Base-by-base conservation (phyloP, 129 eudicot species). In the Chrysanthemum makinoi region DNA sequence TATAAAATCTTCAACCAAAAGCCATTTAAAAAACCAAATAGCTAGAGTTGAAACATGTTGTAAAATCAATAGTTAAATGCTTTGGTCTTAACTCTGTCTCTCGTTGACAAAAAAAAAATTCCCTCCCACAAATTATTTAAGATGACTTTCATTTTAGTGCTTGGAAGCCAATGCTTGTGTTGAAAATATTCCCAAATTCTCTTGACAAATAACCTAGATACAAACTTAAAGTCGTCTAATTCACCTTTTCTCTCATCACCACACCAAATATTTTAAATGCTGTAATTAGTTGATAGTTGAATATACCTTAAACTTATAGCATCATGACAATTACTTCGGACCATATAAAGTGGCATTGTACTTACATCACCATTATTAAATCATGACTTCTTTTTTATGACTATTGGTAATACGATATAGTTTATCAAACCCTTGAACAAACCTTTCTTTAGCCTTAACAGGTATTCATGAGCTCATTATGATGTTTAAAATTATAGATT, bases 301-400 rank as follows among this genome's bases (percentile, higher is more conserved):
- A 66, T 75, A 75, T 53, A 35, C n/a, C 43, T 43, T 18, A 75
- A 75, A 56, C 73, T 26, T 54, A 55, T 66, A 30, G 44, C 66
- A 75, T 75, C 61, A 56, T 48, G 73, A 75, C 73, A 57, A 66
- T 60, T 57, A 66, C 79, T 26, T 60, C 16, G 43, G 74, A 75
- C 74, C 74, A 67, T 15, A 75, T 75, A 46, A 67, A 59, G 74
- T 75, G 65, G 56, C 26, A 49, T n/a, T 75, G 61, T 57, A 75
- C 79, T 66, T 47, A 66, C 67, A 75, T 64, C 16, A 55, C 1
- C 61, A 55, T 17, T 55, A n/a, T 15, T 55, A 55, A 4, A 15
- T 55, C 24, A 14, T 9, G 56, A 51, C 56, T 35, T 35, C 43
- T 35, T 35, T 35, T 35, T 35, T 35, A 51, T 51, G 56, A 51